These are phyloP conservation scores for Durio zibethinus DNA, from an alignment of 345 rosid species.

Conservation along the genomic window DNA sequence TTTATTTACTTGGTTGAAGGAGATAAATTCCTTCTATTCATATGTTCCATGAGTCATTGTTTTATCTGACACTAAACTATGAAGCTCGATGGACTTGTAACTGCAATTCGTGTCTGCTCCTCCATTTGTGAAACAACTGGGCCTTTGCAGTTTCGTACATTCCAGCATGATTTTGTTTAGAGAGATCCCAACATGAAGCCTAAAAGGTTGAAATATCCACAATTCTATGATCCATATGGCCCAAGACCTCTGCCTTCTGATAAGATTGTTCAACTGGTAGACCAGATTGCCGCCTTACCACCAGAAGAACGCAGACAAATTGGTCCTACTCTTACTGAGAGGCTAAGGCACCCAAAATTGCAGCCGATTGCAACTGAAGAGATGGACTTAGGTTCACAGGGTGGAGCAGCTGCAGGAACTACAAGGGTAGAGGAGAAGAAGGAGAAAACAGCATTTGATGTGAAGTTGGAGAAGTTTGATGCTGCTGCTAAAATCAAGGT, in stretches of 20 bases:
- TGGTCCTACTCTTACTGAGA: slow-evolving; percentile 31
- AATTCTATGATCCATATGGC: slow-evolving; percentile 53
- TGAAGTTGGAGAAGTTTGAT: slow-evolving; percentile 55
- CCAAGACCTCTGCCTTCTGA: slow-evolving; percentile 53
- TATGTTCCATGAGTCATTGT: background rate
- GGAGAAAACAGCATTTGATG: slow-evolving; percentile 46
- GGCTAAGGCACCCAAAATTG: slow-evolving; percentile 30
- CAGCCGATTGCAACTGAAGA: slow-evolving; percentile 32
- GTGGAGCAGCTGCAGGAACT: slow-evolving; percentile 27
- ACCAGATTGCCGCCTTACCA: slow-evolving; percentile 40
- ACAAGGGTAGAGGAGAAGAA: slow-evolving; percentile 34
- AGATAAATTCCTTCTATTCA: background rate
- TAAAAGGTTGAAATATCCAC: slow-evolving; percentile 44
- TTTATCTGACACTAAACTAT: slow-evolving; percentile 16
- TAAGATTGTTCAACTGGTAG: slow-evolving; percentile 50
- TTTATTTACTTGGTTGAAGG: background rate
- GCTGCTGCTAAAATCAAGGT: slow-evolving; percentile 47
- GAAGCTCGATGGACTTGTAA: slow-evolving; percentile 31
- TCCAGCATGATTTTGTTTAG: slow-evolving; percentile 53
- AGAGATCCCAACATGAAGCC: slow-evolving; percentile 51
- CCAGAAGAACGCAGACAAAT: slow-evolving; percentile 39
- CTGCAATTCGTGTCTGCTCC: slow-evolving; percentile 15
- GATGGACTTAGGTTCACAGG: slow-evolving; percentile 30
- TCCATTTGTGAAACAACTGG: slow-evolving; percentile 22
- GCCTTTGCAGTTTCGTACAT: slow-evolving; percentile 42